These are phyloP conservation scores for Fonsecaea monophora DNA, from an alignment of 2,329 filamentous ascomycete species.

Conservation along the genomic window DNA sequence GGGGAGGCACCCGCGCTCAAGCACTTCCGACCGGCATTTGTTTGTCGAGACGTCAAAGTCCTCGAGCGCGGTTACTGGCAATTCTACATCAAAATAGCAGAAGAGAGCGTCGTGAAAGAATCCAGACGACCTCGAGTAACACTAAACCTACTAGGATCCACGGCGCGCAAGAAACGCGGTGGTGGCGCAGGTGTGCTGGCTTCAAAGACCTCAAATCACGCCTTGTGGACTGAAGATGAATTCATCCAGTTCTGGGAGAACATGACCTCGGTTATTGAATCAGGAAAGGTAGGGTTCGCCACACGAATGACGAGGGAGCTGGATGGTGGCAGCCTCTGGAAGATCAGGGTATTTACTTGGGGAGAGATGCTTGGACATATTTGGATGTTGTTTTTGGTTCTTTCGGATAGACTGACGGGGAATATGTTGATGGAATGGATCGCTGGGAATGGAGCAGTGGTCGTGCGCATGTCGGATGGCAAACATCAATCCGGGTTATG, in stretches of 20 bases:
- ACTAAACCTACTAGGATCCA: conserved; percentile 11
- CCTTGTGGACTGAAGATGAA: conserved; percentile 43
- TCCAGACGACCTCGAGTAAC: conserved; percentile 43
- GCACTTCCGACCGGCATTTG: conserved; percentile 61
- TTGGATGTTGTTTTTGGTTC: conserved; percentile 70
- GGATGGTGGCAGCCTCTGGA: conserved; percentile 33
- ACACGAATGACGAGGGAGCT: conserved; percentile 50
- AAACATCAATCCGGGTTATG: conserved; percentile 12
- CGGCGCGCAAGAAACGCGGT: conserved; percentile 1
- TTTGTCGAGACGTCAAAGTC: conserved; percentile 58
- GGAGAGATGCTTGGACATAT: conserved; percentile 74
- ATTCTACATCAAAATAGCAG: conserved; percentile 64
- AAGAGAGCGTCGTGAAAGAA: conserved; percentile 10
- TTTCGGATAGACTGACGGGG: conserved; percentile 34
- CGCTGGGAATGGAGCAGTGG: conserved; percentile 20
- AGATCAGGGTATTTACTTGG: conserved; percentile 76
- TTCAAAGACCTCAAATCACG: not conserved
- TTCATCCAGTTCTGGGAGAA: conserved; percentile 54
- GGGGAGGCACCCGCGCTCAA: conserved; percentile 59
- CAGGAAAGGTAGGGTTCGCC: conserved; percentile 54
- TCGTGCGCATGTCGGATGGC: conserved; percentile 36
- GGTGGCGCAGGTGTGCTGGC: not conserved
- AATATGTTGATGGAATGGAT: conserved; percentile 34
- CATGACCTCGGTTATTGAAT: conserved; percentile 47
- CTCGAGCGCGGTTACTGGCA: conserved; percentile 83